These are phyloP conservation scores for Alloteropsis semialata DNA, from an alignment of 176 grass and related monocot species.

Conservation along the genomic window DNA sequence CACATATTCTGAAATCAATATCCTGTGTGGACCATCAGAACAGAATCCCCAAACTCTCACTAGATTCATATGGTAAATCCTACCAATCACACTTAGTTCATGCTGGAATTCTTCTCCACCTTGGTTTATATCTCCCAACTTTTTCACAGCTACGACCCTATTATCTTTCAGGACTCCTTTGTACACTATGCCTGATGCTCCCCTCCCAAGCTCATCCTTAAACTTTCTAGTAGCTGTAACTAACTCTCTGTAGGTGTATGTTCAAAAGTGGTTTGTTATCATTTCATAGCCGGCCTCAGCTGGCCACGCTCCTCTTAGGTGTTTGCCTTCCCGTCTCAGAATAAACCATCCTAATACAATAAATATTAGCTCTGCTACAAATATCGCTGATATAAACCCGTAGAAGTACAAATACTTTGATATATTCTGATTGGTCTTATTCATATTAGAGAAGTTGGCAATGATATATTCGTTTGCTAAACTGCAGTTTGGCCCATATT, in stretches of 20 bases:
- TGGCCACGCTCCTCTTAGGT: constrained; percentile 26
- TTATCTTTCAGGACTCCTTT: constrained; percentile 16
- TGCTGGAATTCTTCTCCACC: constrained; percentile 23
- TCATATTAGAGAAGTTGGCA: not conserved
- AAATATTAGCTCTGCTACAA: constrained; percentile 22
- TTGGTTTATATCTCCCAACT: constrained; percentile 17
- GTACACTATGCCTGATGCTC: constrained; percentile 25
- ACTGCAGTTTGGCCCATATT: constrained; percentile 10
- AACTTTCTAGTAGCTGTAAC: constrained; percentile 16
- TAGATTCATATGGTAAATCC: constrained; percentile 30
- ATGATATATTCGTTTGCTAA: not conserved
- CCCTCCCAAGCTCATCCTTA: constrained; percentile 22
- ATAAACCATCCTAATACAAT: constrained; percentile 28
- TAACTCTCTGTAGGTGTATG: constrained; percentile 25
- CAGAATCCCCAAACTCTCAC: constrained; percentile 28
- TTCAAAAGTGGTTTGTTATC: constrained; percentile 32
- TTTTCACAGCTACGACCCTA: constrained; percentile 23
- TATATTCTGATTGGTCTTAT: not conserved
- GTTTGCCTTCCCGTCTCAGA: constrained; percentile 7
- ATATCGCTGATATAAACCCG: constrained; percentile 38
- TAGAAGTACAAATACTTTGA: constrained; percentile 28
- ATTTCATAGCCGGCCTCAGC: constrained; percentile 32
- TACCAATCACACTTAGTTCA: constrained; percentile 9
- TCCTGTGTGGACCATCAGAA: constrained; percentile 26
- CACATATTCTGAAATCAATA: constrained; percentile 30